Base-by-base conservation (phyloP, 2,329 filamentous ascomycete genomes). In the Alternaria alternata region DNA sequence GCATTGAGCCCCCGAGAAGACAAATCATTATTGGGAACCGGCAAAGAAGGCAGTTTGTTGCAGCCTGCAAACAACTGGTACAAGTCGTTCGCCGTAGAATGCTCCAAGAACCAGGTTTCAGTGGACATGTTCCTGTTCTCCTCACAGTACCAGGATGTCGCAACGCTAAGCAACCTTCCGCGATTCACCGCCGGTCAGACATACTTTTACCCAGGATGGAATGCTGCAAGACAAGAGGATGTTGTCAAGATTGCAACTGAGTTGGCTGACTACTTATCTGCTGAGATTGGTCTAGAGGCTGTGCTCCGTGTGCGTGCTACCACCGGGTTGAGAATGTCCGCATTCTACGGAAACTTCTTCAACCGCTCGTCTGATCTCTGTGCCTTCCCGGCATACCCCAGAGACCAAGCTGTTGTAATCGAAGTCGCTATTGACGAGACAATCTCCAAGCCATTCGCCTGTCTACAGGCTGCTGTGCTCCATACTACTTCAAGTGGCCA, bases 281-380 rank as follows among this genome's bases (percentile, higher is more conserved):
- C 94, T 0, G 95, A 99, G 79, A 97, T 99, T 75, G 95, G 94
- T 0, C 82, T 99, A 36, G 95, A 99, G 80, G 95, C 95, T 43
- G 95, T 99, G 38, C 89, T 99, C 57, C 91, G 95, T 76, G 95
- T 99, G 39, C 90, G 95, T 67, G 95, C 95, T 18, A 97, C 94
- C 2, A 98, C 94, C 24, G 95, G 95, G 53, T 82, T 99, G 60
- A 89, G 95, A 54, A 98, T 98, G 91, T 97, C 90, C 82, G 94
- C 94, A 2, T 99, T 99, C 81, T 99, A 98, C 79, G 95, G 95
- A 69, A 99, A 99, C 83, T 99, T 99, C 81, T 99, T 99, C 86
- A 99, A 98, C 83, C 88, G 95, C 70, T 97, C 93, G 77, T 97
- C 94, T 16, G 95, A 99, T 81, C 88, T 99, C 32, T 98, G 95